Evolutionary conservation across 2,329 filamentous ascomycete genomes (phyloP).

Genomic region (Dendrostoma leiphaemia): DNA sequence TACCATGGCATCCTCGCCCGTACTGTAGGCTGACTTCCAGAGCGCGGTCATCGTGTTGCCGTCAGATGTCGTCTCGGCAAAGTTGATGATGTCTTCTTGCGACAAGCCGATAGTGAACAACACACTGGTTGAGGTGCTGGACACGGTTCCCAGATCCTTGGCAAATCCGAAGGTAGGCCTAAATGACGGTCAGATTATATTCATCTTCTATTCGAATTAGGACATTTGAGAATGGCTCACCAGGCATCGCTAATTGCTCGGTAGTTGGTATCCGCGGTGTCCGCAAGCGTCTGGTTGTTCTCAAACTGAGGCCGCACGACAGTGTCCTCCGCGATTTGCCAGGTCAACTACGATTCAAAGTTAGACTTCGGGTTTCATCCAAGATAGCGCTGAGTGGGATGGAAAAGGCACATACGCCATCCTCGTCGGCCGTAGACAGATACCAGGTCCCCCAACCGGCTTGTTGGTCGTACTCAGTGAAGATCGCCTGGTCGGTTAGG

Average conservation of each 20-base stretch:
- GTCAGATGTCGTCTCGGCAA: slow-evolving; percentile 63
- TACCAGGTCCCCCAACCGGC: slow-evolving; percentile 81
- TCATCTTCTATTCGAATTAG: no score
- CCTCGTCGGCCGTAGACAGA: slow-evolving; percentile 63
- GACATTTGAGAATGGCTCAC: slow-evolving; percentile 20
- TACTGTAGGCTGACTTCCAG: slow-evolving; percentile 72
- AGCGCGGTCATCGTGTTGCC: slow-evolving; percentile 66
- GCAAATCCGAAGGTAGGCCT: slow-evolving; percentile 81
- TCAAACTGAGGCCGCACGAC: slow-evolving; percentile 67
- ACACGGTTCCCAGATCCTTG: slow-evolving; percentile 53
- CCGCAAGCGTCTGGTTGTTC: slow-evolving; percentile 58
- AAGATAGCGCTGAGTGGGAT: not conserved
- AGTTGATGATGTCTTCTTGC: slow-evolving; percentile 75
- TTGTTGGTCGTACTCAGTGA: slow-evolving; percentile 67
- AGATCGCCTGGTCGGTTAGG: slow-evolving; percentile 58
- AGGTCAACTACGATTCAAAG: slow-evolving; percentile 50
- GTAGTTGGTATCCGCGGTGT: slow-evolving; percentile 63
- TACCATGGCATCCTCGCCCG: slow-evolving; percentile 59
- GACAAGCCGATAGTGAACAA: slow-evolving; percentile 76
- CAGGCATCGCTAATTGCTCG: slow-evolving; percentile 65
- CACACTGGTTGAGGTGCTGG: slow-evolving; percentile 36
- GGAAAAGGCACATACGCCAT: slow-evolving; percentile 35
- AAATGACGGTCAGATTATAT: not conserved
- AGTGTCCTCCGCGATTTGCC: slow-evolving; percentile 67
- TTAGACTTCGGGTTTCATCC: not conserved